Evolutionary conservation across 2,329 filamentous ascomycete species (phyloP).

Genomic region (Microcera coccophila): DNA sequence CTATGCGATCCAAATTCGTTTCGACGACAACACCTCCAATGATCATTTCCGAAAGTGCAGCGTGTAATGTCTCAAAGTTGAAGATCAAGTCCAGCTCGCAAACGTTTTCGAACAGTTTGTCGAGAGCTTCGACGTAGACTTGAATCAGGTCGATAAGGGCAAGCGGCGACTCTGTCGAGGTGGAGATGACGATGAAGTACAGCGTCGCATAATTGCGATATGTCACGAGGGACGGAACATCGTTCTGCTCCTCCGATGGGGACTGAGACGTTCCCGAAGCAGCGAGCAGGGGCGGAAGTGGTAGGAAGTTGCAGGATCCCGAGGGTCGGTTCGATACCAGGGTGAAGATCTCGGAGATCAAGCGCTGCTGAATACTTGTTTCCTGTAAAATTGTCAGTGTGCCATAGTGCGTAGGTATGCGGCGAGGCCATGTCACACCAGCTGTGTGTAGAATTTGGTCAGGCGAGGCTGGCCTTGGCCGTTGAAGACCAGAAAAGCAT

Average conservation of each 20-base stretch:
- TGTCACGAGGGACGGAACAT: conserved; percentile 90
- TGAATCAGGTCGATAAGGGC: conserved; percentile 95
- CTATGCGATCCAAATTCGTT: conserved; percentile 83
- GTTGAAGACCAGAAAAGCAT: conserved; percentile 97
- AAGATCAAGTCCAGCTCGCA: conserved; percentile 98
- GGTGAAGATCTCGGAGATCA: conserved; percentile 95
- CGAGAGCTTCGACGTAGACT: conserved; percentile 93
- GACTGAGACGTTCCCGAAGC: conserved; percentile 59
- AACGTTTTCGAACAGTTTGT: conserved; percentile 95
- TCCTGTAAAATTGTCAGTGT: conserved; percentile 56
- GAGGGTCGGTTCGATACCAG: conserved; percentile 86
- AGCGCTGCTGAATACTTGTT: conserved; percentile 91
- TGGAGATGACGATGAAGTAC: conserved; percentile 97
- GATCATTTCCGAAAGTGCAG: conserved; percentile 87
- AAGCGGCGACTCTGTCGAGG: conserved; percentile 90
- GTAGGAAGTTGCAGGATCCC: conserved; percentile 97
- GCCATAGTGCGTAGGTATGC: background rate
- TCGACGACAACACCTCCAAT: conserved; percentile 93
- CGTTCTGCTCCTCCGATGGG: conserved; percentile 69
- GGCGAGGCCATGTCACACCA: conserved; percentile 51
- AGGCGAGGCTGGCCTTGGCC: conserved; percentile 94
- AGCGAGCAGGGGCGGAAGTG: conserved; percentile 64
- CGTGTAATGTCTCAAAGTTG: conserved; percentile 96
- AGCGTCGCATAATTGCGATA: conserved; percentile 98
- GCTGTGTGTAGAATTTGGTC: conserved; percentile 97